Evolutionary conservation across 2,329 filamentous ascomycete genomes (phyloP).

Genomic region (Diaporthe vexans): DNA sequence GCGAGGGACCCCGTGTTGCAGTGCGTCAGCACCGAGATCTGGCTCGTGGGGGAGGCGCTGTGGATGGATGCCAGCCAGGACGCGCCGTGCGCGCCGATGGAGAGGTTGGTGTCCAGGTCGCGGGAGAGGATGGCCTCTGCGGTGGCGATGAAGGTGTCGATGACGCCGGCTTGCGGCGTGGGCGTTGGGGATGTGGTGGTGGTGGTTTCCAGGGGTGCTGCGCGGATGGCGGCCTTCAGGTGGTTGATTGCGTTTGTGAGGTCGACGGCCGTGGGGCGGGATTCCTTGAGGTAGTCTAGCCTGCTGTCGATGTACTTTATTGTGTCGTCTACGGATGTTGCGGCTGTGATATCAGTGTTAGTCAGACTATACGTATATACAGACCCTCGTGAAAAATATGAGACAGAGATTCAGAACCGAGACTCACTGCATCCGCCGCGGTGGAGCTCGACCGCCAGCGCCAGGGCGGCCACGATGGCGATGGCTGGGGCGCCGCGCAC

Average conservation of each 20-base stretch:
- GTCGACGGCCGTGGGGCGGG: slow-evolving; percentile 94
- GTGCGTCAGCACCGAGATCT: slow-evolving; percentile 90
- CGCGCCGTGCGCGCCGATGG: slow-evolving; percentile 86
- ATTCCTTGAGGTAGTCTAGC: slow-evolving; percentile 88
- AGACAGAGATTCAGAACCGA: too few relatives aligned
- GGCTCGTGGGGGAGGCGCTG: slow-evolving; percentile 60
- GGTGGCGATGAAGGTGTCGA: slow-evolving; percentile 79
- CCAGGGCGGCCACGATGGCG: slow-evolving; percentile 94
- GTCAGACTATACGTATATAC: background rate
- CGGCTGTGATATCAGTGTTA: slow-evolving; percentile 47
- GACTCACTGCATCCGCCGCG: slow-evolving; percentile 62
- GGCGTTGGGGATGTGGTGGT: slow-evolving; percentile 40
- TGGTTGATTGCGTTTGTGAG: slow-evolving; percentile 90
- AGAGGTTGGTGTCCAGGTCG: slow-evolving; percentile 88
- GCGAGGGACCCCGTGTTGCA: slow-evolving; percentile 98
- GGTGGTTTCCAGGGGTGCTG: slow-evolving; percentile 58
- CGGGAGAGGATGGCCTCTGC: slow-evolving; percentile 90
- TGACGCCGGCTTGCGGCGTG: slow-evolving; percentile 66
- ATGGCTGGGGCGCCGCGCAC: slow-evolving; percentile 92
- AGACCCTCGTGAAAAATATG: too few relatives aligned
- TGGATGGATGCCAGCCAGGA: slow-evolving; percentile 81
- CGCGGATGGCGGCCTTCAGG: slow-evolving; percentile 75
- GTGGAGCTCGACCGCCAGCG: slow-evolving; percentile 86
- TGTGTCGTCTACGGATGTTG: slow-evolving; percentile 66
- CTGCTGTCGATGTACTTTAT: slow-evolving; percentile 81